Evolutionary conservation across 2,329 filamentous ascomycete genomes (phyloP).

Genomic region (Epichloe brachyelytri): DNA sequence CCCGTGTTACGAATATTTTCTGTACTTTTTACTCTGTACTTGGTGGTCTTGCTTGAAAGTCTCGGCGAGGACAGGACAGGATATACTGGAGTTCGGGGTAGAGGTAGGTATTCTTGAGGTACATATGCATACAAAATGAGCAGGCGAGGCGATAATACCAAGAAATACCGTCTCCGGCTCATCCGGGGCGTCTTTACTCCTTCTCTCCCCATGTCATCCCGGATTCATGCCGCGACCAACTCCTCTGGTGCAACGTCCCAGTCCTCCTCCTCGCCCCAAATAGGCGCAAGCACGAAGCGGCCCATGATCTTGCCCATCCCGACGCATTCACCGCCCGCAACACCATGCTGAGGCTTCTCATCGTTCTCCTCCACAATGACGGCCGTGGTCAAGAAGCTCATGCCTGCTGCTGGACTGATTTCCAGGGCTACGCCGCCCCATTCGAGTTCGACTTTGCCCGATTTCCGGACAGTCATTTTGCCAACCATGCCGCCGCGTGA

Average conservation of each 20-base stretch:
- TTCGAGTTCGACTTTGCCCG: slow-evolving; percentile 47
- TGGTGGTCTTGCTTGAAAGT: background rate
- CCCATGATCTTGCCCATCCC: slow-evolving; percentile 53
- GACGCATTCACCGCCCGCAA: slow-evolving; percentile 36
- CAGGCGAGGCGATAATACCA: too few species aligned
- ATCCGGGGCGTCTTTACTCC: background rate
- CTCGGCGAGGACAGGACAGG: background rate
- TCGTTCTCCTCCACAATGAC: slow-evolving; percentile 47
- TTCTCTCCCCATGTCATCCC: background rate
- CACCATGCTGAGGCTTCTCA: slow-evolving; percentile 31
- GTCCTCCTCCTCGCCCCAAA: slow-evolving; percentile 44
- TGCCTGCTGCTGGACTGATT: slow-evolving; percentile 37
- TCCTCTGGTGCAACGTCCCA: slow-evolving; percentile 33
- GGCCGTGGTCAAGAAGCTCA: slow-evolving; percentile 44
- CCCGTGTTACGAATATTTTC: background rate
- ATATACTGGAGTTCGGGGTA: background rate
- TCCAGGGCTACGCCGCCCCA: slow-evolving; percentile 47
- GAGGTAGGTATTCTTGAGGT: background rate
- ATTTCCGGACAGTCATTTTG: slow-evolving; percentile 46
- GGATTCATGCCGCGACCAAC: slow-evolving; percentile 9
- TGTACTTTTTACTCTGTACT: background rate
- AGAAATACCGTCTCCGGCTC: too few species aligned
- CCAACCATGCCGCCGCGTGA: slow-evolving; percentile 46
- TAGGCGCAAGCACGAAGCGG: slow-evolving; percentile 46
- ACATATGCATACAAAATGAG: too few species aligned